Conservation (phyloP, 2,329 filamentous ascomycete species). For the Colletotrichum abscissum region DNA sequence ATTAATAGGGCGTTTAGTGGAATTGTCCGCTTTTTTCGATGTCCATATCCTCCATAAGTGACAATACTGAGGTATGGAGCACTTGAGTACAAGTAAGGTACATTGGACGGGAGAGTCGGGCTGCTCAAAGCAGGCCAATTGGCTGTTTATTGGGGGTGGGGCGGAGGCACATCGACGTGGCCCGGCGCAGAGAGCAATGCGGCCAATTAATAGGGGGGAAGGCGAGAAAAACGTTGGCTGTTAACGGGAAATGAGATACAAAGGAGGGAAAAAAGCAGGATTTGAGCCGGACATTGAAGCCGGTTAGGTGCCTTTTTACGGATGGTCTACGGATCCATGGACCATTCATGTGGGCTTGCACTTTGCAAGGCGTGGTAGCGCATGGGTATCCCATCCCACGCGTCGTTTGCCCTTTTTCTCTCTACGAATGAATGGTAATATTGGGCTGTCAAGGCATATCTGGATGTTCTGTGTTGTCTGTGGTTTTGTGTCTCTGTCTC, state of each 20-base stretch:
- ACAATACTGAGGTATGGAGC: too few relatives aligned
- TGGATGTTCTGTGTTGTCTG: neutral
- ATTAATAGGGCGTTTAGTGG: neutral
- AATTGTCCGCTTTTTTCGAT: neutral
- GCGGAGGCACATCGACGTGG: neutral
- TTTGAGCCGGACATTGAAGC: conserved; percentile 1
- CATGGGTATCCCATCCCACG: neutral
- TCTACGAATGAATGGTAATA: neutral
- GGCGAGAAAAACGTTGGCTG: neutral
- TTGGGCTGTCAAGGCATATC: neutral
- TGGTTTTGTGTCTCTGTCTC: neutral
- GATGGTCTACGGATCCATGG: neutral
- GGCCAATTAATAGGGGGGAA: neutral
- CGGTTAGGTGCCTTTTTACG: neutral
- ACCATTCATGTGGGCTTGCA: neutral
- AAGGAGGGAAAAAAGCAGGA: conserved; percentile 8
- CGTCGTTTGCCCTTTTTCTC: neutral
- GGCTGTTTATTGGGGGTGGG: neutral
- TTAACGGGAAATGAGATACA: conserved; percentile 16
- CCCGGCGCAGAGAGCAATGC: neutral
- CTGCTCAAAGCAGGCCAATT: neutral
- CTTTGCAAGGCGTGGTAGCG: neutral
- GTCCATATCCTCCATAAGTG: too few relatives aligned
- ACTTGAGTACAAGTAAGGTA: too few relatives aligned
- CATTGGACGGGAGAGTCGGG: neutral